These are phyloP conservation scores for Lyophyllum semitale DNA, from an alignment of 768 basidiomycete species.

Conservation along the genomic window DNA sequence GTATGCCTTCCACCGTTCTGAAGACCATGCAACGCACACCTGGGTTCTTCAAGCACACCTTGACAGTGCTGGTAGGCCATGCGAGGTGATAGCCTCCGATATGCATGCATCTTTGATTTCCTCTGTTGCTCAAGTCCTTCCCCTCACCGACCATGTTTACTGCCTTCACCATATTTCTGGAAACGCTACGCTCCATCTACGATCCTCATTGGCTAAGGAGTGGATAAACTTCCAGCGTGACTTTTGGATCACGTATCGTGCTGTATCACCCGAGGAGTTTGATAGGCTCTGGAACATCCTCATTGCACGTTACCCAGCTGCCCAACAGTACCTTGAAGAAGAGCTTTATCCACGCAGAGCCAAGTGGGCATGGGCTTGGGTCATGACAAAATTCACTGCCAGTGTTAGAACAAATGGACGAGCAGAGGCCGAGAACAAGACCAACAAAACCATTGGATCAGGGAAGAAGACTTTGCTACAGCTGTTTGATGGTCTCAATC, in stretches of 20 bases:
- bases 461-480: constrained; percentile 20
- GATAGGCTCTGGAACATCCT: constrained; percentile 21
- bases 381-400: constrained; percentile 29
- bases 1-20: constrained; percentile 23
- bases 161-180: constrained; percentile 30
- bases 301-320: constrained; percentile 15
- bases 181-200: constrained; percentile 24
- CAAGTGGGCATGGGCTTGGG: constrained; percentile 36
- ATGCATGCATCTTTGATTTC: constrained; percentile 10
- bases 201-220: constrained; percentile 12
- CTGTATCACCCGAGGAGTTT: constrained; percentile 32
- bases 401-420: constrained; percentile 35
- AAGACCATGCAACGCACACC: constrained; percentile 9
- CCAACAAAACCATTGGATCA: constrained; percentile 18
- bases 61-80: not conserved
- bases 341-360: constrained; percentile 29
- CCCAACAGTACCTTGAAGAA: constrained; percentile 24
- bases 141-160: constrained; percentile 9
- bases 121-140: constrained; percentile 2
- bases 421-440: constrained; percentile 26
- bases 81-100: constrained; percentile 12
- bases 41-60: constrained; percentile 23
- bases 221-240: constrained; percentile 22
- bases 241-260: constrained; percentile 29
- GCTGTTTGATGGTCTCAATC: constrained; percentile 21